These are phyloP conservation scores for Poa annua DNA, from an alignment of 176 grass and related monocot species.

Conservation along the genomic window DNA sequence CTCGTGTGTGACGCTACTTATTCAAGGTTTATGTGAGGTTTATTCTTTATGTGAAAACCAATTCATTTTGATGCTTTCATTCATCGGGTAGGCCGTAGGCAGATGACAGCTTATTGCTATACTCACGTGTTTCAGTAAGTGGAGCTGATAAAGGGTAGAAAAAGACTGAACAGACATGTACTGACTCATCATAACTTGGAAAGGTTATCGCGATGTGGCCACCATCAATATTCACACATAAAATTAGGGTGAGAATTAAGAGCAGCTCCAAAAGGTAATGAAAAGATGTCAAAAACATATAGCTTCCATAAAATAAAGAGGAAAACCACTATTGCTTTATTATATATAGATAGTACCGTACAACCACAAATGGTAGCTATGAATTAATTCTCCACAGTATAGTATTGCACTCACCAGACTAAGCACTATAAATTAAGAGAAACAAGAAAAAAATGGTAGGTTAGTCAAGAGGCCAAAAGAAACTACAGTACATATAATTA, in stretches of 20 bases:
- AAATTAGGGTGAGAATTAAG: neutral
- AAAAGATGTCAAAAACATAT: neutral
- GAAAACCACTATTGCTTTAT: slow-evolving; percentile 33
- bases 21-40: neutral
- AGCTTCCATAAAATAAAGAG: neutral
- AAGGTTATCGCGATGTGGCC: neutral
- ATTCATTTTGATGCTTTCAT: neutral
- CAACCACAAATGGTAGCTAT: slow-evolving; percentile 34
- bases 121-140: neutral
- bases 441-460: slow-evolving; percentile 11
- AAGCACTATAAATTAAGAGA: neutral
- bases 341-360: slow-evolving; percentile 31
- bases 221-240: neutral
- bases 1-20: too few species aligned
- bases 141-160: neutral
- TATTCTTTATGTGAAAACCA: too few species aligned
- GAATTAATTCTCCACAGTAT: neutral
- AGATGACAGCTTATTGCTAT: neutral
- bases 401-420: neutral
- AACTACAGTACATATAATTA: slow-evolving; percentile 56
- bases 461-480: slow-evolving; percentile 37
- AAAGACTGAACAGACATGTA: neutral
- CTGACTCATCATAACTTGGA: neutral
- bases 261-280: neutral
- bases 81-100: neutral